Evolutionary conservation across 2,329 filamentous ascomycete genomes (phyloP).

Genomic region (Colletotrichum horii): DNA sequence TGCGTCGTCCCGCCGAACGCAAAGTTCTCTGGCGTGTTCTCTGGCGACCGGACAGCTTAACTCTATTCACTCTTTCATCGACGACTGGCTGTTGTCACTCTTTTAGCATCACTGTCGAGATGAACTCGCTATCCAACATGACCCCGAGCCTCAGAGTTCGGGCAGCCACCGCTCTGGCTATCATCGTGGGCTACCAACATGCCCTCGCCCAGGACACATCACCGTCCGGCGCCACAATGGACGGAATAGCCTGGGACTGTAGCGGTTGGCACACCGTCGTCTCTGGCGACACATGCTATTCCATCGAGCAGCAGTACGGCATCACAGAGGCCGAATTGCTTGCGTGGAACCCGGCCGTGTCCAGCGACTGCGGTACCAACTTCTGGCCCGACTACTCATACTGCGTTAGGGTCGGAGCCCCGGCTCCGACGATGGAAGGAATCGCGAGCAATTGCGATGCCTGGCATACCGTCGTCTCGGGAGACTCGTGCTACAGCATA

Average conservation of each 20-base stretch:
- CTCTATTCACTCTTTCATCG: background rate
- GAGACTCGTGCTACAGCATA: background rate
- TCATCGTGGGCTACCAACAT: background rate
- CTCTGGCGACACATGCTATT: constrained; percentile 24
- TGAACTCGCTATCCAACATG: background rate
- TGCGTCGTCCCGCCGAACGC: background rate
- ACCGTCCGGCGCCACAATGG: background rate
- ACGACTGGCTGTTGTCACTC: background rate
- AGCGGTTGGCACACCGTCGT: constrained; percentile 18
- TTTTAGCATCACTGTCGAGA: background rate
- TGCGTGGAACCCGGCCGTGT: background rate
- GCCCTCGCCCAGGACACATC: background rate
- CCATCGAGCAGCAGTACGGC: constrained; percentile 13
- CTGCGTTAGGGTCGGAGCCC: background rate
- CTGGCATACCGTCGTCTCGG: background rate
- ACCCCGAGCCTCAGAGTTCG: background rate
- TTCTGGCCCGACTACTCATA: background rate
- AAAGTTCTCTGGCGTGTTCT: background rate
- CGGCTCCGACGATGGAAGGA: background rate
- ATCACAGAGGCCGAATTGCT: constrained; percentile 30
- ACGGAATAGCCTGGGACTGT: background rate
- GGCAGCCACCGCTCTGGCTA: background rate
- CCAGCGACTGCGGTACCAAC: background rate
- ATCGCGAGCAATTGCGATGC: background rate
- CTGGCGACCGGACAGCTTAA: background rate